Evolutionary conservation across 257 asterid genomes (phyloP), one percentile per base, ranked within the genome.

Genomic region (Thymus mandschuricus): DNA sequence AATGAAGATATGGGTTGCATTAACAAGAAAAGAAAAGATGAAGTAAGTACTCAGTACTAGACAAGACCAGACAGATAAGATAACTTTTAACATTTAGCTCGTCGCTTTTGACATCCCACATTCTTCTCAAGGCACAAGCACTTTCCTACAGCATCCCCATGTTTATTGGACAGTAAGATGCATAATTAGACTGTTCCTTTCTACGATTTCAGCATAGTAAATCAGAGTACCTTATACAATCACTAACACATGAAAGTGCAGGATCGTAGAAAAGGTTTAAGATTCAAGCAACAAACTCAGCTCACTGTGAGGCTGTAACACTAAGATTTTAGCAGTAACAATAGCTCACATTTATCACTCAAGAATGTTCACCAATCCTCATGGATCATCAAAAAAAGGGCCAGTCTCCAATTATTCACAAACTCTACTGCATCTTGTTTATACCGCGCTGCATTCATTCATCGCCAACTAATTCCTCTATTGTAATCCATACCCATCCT

Each of bases 111-210:
- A 60, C 13, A 66, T 30, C 41, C 46, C 1, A 11, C 31, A 50
- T 62, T 55, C 57, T 51, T 50, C 46, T 71, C 59, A 6, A 27
- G 68, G 41, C 78, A 48, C 29, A 21, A 35, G 38, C 73, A 60
- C 54, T 33, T 46, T 30, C 33, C 56, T 2, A 5, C 35, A 69
- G 34, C 9, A 55, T 21, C 74, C 64, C 46, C 64, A 68, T 45
- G n/a, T 11, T 0, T 7, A 5, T 28, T 35, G 1, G 40, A 1
- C 52, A 4, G 10, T 10, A 48, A 71, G 31, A 28, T 54, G 52
- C 56, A 33, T 45, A 35, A 12, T 28, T 29, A 27, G n/a, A 51
- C 43, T 49, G 35, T 51, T 29, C 38, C 10, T 3, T 41, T 33
- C 40, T 43, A n/a, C 13, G 15, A 13, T 38, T 56, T 45, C 6